Percentiles rank a stretch among this genome's conserved stretches.
These are phyloP conservation scores for Fagus sylvatica DNA, from an alignment of 306 rosid genomes.

Conservation along the genomic window DNA sequence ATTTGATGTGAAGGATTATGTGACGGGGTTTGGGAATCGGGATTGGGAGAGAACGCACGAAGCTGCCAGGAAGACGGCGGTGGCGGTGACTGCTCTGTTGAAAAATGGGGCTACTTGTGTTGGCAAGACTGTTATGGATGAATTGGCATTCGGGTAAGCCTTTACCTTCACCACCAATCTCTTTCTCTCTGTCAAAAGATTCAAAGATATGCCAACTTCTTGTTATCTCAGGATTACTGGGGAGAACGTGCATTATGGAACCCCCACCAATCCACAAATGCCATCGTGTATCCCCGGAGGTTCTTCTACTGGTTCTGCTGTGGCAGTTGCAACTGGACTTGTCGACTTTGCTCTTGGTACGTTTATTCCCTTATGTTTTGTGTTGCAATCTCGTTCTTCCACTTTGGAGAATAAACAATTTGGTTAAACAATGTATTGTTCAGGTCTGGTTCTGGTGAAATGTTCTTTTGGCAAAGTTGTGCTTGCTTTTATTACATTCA, in stretches of 20 bases:
- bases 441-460: neutral
- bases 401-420: neutral
- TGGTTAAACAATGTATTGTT: neutral
- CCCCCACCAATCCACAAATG: constrained; percentile 58
- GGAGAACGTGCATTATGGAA: constrained; percentile 66
- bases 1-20: constrained; percentile 62
- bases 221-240: constrained; percentile 55
- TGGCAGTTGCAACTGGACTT: constrained; percentile 73
- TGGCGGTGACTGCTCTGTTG: constrained; percentile 53
- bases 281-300: constrained; percentile 66
- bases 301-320: constrained; percentile 76
- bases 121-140: constrained; percentile 78
- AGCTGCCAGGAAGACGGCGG: constrained; percentile 54
- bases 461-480: neutral
- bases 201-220: neutral
- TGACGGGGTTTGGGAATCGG: constrained; percentile 77
- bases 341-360: constrained; percentile 73
- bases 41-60: constrained; percentile 70
- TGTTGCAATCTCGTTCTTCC: neutral
- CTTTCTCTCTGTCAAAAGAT: neutral
- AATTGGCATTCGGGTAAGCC: constrained; percentile 62
- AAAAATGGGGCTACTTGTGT: constrained; percentile 63
- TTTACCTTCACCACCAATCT: neutral
- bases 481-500: neutral
- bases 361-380: constrained; percentile 16